Percentiles rank a stretch among this genome's conserved stretches.
These are phyloP conservation scores for Boletellus sp. DNA, from an alignment of 768 basidiomycete species.

Conservation along the genomic window DNA sequence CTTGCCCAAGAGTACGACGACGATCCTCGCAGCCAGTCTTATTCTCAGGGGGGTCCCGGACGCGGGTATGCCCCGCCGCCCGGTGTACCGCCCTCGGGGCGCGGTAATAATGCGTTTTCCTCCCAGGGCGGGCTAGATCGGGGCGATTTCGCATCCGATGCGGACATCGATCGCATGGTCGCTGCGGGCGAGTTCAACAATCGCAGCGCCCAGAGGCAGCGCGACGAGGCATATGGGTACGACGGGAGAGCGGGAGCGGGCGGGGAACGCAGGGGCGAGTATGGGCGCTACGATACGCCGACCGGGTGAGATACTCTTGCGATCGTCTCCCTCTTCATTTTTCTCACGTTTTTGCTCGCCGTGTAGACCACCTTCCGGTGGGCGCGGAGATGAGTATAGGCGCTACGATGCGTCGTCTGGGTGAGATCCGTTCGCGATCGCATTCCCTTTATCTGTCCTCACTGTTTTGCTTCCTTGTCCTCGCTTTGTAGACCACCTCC, in stretches of 20 bases:
- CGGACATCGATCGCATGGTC: conserved; percentile 23
- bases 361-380: neutral
- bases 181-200: conserved; percentile 8
- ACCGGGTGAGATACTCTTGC: conserved; percentile 11
- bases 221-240: no score
- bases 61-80: neutral
- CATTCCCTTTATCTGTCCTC: no score
- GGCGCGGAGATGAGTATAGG: neutral
- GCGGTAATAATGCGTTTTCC: neutral
- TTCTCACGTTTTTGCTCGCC: neutral
- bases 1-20: neutral
- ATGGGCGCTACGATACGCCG: neutral
- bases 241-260: neutral
- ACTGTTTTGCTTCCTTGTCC: no score
- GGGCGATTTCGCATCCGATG: conserved; percentile 30
- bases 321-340: neutral
- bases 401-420: conserved; percentile 7
- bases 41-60: neutral
- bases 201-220: no score
- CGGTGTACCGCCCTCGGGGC: conserved; percentile 3
- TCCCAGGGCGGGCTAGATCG: conserved; percentile 18
- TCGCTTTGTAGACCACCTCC: neutral
- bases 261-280: neutral
- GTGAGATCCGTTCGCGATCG: no score
- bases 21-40: conserved; percentile 3